Percentiles rank a stretch among this genome's conserved stretches.
phyloP scores from a whole-genome alignment of 2,329 filamentous ascomycete genomes.

The Lithohypha guttulata region DNA sequence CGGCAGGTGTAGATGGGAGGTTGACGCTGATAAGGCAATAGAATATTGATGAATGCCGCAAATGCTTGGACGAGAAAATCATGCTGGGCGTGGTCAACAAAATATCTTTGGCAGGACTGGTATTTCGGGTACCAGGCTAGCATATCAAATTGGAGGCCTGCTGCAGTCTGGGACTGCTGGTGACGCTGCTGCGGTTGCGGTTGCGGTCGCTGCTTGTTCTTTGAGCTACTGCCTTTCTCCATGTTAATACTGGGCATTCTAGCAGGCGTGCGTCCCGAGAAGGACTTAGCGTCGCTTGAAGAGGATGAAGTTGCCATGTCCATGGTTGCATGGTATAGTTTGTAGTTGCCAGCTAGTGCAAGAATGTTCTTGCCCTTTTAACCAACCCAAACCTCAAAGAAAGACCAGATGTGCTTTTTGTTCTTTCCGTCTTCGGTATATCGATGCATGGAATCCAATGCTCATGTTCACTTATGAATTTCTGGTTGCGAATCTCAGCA shows the following conservation, averaged over 20 bases:
- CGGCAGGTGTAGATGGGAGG: slow-evolving; percentile 38
- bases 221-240: slow-evolving; percentile 7
- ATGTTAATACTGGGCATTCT: background rate
- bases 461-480: too few relatives aligned
- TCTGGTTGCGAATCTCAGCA: too few relatives aligned
- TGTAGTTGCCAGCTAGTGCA: too few relatives aligned
- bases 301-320: slow-evolving; percentile 21
- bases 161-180: slow-evolving; percentile 16
- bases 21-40: slow-evolving; percentile 69
- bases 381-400: too few relatives aligned
- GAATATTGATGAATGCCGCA: slow-evolving; percentile 84
- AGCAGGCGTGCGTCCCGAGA: slow-evolving; percentile 13
- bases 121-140: slow-evolving; percentile 90
- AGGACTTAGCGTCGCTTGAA: slow-evolving; percentile 16
- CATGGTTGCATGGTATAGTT: too few relatives aligned
- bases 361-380: too few relatives aligned
- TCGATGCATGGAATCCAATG: too few relatives aligned
- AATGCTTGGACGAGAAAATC: slow-evolving; percentile 73
- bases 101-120: slow-evolving; percentile 81
- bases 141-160: slow-evolving; percentile 48
- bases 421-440: too few relatives aligned
- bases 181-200: slow-evolving; percentile 10
- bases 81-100: slow-evolving; percentile 83
- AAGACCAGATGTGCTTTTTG: too few relatives aligned
- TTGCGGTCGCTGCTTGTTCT: slow-evolving; percentile 12